Conservation (phyloP, 306 rosid genomes). For the Adenanthera pavonina region DNA sequence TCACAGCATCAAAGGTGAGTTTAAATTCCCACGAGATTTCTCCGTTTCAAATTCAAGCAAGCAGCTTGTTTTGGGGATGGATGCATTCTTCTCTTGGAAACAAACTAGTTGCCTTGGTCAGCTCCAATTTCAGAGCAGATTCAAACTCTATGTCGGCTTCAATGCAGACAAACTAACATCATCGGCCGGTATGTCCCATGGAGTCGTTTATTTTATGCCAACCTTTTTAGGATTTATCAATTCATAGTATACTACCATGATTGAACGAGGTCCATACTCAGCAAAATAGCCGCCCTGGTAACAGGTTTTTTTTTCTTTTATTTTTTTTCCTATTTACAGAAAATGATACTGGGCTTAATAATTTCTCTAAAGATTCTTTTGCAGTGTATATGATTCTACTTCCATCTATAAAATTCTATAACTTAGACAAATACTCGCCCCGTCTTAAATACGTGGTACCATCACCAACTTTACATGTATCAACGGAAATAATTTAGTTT, state of each 20-base stretch:
- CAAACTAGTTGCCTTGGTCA: slow-evolving; percentile 66
- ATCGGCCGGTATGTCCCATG: background rate
- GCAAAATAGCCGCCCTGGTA: too few species aligned
- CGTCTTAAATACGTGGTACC: too few species aligned
- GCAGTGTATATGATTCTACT: background rate
- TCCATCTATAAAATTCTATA: background rate
- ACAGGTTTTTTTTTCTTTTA: too few species aligned
- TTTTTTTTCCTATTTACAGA: too few species aligned
- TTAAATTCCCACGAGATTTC: slow-evolving; percentile 54
- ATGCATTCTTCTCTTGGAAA: slow-evolving; percentile 49
- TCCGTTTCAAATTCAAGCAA: slow-evolving; percentile 44
- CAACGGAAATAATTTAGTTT: too few species aligned
- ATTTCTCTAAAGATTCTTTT: background rate
- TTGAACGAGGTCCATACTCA: background rate
- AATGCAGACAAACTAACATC: background rate
- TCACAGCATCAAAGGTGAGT: slow-evolving; percentile 75
- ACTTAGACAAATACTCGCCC: too few species aligned
- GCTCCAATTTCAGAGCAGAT: slow-evolving; percentile 51
- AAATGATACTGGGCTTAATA: too few species aligned
- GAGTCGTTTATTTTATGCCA: background rate
- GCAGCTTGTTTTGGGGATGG: slow-evolving; percentile 32
- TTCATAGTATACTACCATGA: background rate
- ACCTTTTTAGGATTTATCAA: background rate
- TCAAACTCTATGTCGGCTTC: background rate
- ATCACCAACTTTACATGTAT: too few species aligned